A percentile compares a stretch with the other conserved stretches of the same genome.
These are phyloP conservation scores for Seiridium cupressi DNA, from an alignment of 2,329 filamentous ascomycete genomes.

Conservation along the genomic window DNA sequence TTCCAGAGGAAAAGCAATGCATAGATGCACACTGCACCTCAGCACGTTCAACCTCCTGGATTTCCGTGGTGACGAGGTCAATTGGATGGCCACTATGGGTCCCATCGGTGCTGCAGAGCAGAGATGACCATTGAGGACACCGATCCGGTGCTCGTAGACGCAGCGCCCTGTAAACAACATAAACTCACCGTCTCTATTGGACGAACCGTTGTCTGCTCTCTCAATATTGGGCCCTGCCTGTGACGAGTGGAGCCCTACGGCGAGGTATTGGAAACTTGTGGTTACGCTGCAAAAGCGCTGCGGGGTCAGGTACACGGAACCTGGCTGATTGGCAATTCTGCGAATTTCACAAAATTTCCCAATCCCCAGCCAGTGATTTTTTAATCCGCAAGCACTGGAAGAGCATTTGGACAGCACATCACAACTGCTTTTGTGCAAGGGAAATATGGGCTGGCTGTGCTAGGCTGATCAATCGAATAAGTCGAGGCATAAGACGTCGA, in stretches of 20 bases:
- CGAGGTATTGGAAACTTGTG: slow-evolving; percentile 5
- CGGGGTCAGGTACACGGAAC: slow-evolving; percentile 8
- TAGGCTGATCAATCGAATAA: slow-evolving; percentile 8
- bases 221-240: slow-evolving; percentile 5
- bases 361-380: slow-evolving; percentile 29
- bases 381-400: slow-evolving; percentile 9
- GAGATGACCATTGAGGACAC: slow-evolving; percentile 7
- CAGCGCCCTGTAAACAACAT: slow-evolving; percentile 9
- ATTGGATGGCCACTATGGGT: slow-evolving; percentile 8
- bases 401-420: slow-evolving; percentile 21
- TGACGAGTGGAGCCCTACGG: slow-evolving; percentile 3
- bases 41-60: slow-evolving; percentile 4
- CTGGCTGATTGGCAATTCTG: slow-evolving; percentile 14
- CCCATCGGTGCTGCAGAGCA: not conserved
- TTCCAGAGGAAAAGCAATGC: not conserved
- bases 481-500: not conserved
- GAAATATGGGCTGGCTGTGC: slow-evolving; percentile 5
- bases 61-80: slow-evolving; percentile 3
- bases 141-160: slow-evolving; percentile 2
- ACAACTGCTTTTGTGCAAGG: slow-evolving; percentile 27
- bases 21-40: not conserved
- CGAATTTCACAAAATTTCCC: slow-evolving; percentile 27
- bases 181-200: slow-evolving; percentile 7
- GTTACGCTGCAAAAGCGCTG: not conserved
- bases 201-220: slow-evolving; percentile 6